Evolutionary conservation across 345 rosid genomes (phyloP), one percentile per base, ranked within the genome.

Genomic region (Eucalyptus tenuipes): DNA sequence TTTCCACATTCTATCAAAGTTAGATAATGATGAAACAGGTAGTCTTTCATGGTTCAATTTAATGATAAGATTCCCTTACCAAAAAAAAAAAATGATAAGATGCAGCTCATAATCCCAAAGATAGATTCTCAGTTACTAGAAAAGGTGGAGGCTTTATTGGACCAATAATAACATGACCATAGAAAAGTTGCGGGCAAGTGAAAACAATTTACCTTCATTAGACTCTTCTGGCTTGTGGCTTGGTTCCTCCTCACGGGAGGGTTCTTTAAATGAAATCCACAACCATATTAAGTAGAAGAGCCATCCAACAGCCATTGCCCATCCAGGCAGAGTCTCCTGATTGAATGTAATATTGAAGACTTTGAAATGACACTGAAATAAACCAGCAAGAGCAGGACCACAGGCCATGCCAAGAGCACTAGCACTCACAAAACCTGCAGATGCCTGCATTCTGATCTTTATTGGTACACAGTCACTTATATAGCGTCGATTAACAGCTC

Each of bases 361-460:
- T 93, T 94, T 95, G 90, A 98, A 96, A 59, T 95, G 93, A n/a
- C 91, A 90, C 90, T 98, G 99, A 80, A 98, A 96, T 87, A 98
- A 88, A 89, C 99, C 99, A 64, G 99, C 99, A 71, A 98, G 95
- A 53, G 99, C 99, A 86, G 99, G 99, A 93, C 99, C 99, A 93
- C 99, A 96, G 55, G 99, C 99, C 99, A 98, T 97, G 90, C 99
- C 99, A 52, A 98, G 97, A 90, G 99, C 99, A 96, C 99, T 98
- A 90, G 99, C 99, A 93, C 99, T 98, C 89, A 98, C 99, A 91
- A 98, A 98, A 87, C 98, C 99, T 7, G 99, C 99, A 3, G 99
- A 98, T 90, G 99, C 99, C 90, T 98, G 98, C 99, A 98, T 94
- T 64, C 99, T 95, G 90, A 96, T 89, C 90, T 93, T 95, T 84